Conservation (phyloP, 2,329 filamentous ascomycete species). For the Dactylonectria estremocensis region DNA sequence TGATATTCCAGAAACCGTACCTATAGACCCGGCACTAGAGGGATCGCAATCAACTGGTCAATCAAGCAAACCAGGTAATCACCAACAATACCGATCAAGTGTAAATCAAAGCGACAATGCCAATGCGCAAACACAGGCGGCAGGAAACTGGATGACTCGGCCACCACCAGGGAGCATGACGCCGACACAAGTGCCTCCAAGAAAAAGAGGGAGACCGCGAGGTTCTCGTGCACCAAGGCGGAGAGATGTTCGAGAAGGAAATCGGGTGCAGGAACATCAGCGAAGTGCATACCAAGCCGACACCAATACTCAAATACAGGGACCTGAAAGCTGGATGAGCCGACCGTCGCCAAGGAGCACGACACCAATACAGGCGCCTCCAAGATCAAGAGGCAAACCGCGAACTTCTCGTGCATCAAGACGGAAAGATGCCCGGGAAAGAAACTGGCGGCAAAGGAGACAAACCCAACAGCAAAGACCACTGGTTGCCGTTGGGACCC, state of each 20-base stretch:
- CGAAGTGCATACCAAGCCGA: too few relatives aligned
- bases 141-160: background rate
- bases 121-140: slow-evolving; percentile 2
- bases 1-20: background rate
- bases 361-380: slow-evolving; percentile 3
- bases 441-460: slow-evolving; percentile 16
- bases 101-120: background rate
- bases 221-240: too few relatives aligned
- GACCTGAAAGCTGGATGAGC: too few relatives aligned
- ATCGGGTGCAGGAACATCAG: too few relatives aligned
- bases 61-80: slow-evolving; percentile 4
- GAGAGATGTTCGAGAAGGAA: too few relatives aligned
- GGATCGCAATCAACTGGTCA: slow-evolving; percentile 1
- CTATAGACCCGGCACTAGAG: slow-evolving; percentile 1
- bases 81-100: background rate
- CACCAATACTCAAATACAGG: too few relatives aligned
- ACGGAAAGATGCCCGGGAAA: slow-evolving; percentile 21
- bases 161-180: too few relatives aligned
- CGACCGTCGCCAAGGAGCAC: too few relatives aligned
- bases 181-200: too few relatives aligned
- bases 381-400: slow-evolving; percentile 20
- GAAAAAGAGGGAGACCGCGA: too few relatives aligned
- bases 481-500: slow-evolving; percentile 1
- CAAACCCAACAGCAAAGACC: slow-evolving; percentile 8
- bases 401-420: slow-evolving; percentile 23